These are phyloP conservation scores for Lonicera japonica DNA, from an alignment of 129 eudicot species.

Conservation along the genomic window DNA sequence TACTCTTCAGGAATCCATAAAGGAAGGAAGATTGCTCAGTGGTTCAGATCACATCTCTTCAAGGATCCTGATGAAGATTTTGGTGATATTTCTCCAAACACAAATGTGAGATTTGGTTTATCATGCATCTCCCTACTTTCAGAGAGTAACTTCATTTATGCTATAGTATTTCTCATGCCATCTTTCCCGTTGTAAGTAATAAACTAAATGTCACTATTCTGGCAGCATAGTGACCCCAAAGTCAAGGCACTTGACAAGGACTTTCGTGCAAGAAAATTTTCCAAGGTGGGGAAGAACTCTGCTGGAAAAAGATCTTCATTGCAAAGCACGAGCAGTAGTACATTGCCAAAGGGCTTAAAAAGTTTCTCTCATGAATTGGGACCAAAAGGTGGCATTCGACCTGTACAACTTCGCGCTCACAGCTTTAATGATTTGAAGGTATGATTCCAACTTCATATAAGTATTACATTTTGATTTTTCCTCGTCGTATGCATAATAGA, in stretches of 20 bases:
- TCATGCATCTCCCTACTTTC: constrained; percentile 15
- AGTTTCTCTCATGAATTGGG: constrained; percentile 90
- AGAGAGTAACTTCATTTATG: background rate
- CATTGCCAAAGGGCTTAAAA: constrained; percentile 53
- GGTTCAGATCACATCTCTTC: constrained; percentile 64
- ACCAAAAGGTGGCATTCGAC: constrained; percentile 71
- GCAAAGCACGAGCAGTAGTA: constrained; percentile 27
- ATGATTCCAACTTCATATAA: constrained; percentile 7
- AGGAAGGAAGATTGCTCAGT: constrained; percentile 63
- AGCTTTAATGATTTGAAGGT: constrained; percentile 80
- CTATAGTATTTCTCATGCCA: background rate
- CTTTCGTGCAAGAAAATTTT: constrained; percentile 33
- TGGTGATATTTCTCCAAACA: constrained; percentile 28
- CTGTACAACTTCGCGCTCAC: constrained; percentile 55
- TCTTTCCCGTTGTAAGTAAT: background rate
- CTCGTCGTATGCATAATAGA: background rate
- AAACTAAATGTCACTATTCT: constrained; percentile 7
- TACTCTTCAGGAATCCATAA: constrained; percentile 52
- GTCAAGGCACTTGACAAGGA: constrained; percentile 41
- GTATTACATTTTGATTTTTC: background rate
- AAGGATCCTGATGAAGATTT: constrained; percentile 45
- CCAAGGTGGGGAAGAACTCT: constrained; percentile 30
- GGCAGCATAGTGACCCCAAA: constrained; percentile 34
- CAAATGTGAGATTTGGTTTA: constrained; percentile 43
- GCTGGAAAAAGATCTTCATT: constrained; percentile 29